phyloP scores from a whole-genome alignment of 2,329 filamentous ascomycete species.

The Trichoderma atroviride region DNA sequence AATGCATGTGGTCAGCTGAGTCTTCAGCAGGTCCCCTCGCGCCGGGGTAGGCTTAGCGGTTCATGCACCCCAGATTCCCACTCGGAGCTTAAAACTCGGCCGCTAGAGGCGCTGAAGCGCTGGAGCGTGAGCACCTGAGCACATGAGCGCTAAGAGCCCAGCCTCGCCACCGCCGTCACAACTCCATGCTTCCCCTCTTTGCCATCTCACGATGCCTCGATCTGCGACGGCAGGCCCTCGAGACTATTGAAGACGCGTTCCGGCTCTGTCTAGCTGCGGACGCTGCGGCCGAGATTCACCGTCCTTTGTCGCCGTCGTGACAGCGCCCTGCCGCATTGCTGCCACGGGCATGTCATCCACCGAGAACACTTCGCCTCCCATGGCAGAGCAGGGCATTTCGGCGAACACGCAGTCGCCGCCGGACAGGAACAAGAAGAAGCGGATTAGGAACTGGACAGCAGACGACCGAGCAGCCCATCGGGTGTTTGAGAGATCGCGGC shows the following conservation, averaged over 20 bases:
- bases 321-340: neutral
- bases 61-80: slow-evolving; percentile 24
- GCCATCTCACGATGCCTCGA: slow-evolving; percentile 17
- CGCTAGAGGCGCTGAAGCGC: slow-evolving; percentile 18
- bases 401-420: neutral
- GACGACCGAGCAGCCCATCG: slow-evolving; percentile 46
- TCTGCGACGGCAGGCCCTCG: neutral
- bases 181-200: slow-evolving; percentile 23
- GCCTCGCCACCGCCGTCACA: slow-evolving; percentile 12
- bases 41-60: slow-evolving; percentile 5
- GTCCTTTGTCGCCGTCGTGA: neutral
- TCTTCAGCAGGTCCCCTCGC: neutral
- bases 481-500: slow-evolving; percentile 45
- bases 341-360: slow-evolving; percentile 23
- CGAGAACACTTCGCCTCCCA: slow-evolving; percentile 22
- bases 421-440: slow-evolving; percentile 36
- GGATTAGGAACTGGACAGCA: slow-evolving; percentile 44
- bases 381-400: neutral
- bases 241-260: neutral
- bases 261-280: neutral
- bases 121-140: slow-evolving; percentile 17
- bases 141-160: slow-evolving; percentile 8
- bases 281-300: neutral
- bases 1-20: slow-evolving; percentile 6
- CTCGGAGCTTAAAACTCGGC: slow-evolving; percentile 23